Evolutionary conservation across 768 basidiomycete genomes (phyloP).

Genomic region (Boletus subcaerulescens): DNA sequence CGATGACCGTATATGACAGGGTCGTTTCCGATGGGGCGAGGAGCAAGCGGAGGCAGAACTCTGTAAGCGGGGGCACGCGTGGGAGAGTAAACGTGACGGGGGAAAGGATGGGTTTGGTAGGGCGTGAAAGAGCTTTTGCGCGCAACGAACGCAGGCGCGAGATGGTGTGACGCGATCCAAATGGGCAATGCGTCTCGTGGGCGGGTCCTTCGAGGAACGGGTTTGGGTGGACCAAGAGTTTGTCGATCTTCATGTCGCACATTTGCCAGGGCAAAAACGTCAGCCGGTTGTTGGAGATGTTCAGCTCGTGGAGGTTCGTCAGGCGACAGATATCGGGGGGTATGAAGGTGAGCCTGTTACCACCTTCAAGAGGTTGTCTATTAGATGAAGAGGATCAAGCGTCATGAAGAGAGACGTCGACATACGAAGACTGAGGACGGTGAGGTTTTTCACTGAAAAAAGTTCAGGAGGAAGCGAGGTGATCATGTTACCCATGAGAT

Average conservation of each 20-base stretch:
- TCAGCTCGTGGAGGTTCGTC: conserved; percentile 53
- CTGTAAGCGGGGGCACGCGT: conserved; percentile 31
- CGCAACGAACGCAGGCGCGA: conserved; percentile 10
- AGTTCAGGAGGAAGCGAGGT: conserved; percentile 52
- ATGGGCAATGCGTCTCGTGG: not conserved
- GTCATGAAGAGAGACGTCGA: conserved; percentile 7
- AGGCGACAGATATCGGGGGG: conserved; percentile 63
- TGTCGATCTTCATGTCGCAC: conserved; percentile 49
- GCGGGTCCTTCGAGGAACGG: conserved; percentile 46
- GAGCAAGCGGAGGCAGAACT: conserved; percentile 38
- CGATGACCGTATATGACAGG: conserved; percentile 14
- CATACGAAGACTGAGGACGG: conserved; percentile 64
- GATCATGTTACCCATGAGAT: conserved; percentile 54
- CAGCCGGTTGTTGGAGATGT: conserved; percentile 58
- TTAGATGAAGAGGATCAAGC: not conserved
- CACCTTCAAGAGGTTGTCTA: conserved; percentile 37
- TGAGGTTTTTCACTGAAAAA: conserved; percentile 54
- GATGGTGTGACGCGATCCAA: conserved; percentile 12
- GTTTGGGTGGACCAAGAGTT: conserved; percentile 53
- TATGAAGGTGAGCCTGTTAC: conserved; percentile 51
- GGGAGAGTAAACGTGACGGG: conserved; percentile 19
- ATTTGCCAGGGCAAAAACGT: conserved; percentile 65
- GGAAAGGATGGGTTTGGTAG: conserved; percentile 16
- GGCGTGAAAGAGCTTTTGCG: not conserved
- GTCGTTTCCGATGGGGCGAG: conserved; percentile 25